Evolutionary conservation across 495 filamentous ascomycete species (phyloP), one percentile per base, ranked within the genome.

Genomic region (Bacidia rubella): DNA sequence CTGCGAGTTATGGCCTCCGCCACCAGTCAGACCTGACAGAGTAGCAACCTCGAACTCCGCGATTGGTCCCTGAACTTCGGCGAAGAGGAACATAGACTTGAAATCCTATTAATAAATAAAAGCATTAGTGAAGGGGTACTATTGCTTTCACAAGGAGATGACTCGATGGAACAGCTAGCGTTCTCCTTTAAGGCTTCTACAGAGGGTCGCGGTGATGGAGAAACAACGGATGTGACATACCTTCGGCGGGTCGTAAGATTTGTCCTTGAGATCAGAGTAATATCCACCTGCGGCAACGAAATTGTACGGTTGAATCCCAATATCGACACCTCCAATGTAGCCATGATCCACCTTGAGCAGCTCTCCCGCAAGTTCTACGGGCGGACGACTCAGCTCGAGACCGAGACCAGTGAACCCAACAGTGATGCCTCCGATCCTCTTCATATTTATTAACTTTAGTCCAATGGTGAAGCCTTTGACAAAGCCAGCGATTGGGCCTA

Each of bases 1-100:
- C 11, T 38, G 45, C 10, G 52, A 62, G 49, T 76, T 74, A 54
- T 71, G 73, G 2, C 74, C 74, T 32, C 76, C 72, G 0, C 73
- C 73, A 19, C 59, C 64, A 1, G 53, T 54, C 19, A 76, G 43
- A 1, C 66, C 66, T 0, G 54, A 52, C 24, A 77, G 65, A 12
- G 63, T 62, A 1, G 68, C 73, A 44, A 69, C 70, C 27, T 65
- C 68, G 7, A 76, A 54, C 0, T 57, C 58, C 2, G 70, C 42
- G n/a, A 76, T 58, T 0, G 74, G 73, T 2, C 74, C 74, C 10
- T 70, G 59, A 1, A 77, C 58, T 4, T 52, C 55, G 2, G 55
- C 66, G 55, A 68, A 74, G 7, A 74, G 51, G 51, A 71, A 72
- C 2, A 66, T 54, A 1, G 65, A 62, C 17, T 52, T 67, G 59